phyloP scores from a whole-genome alignment of 257 asterid genomes.

The Coffea eugenioides region DNA sequence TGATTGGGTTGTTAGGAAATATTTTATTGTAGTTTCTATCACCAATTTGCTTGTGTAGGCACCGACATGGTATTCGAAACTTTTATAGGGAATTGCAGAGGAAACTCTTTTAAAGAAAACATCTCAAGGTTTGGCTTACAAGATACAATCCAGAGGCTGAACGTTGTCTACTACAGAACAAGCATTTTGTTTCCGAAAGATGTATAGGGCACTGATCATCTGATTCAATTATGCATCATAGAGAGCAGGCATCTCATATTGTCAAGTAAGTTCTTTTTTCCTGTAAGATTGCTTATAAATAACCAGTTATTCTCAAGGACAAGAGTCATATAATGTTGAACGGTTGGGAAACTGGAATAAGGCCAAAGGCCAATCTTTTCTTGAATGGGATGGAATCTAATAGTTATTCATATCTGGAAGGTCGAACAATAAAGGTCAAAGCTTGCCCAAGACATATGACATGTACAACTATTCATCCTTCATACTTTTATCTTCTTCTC shows the following conservation, averaged over 20 bases:
- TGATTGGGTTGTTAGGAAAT: background rate
- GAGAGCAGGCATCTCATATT: too few species aligned
- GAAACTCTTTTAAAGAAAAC: background rate
- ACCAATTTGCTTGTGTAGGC: background rate
- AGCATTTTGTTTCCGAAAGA: background rate
- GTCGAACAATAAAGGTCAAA: background rate
- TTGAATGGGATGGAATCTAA: background rate
- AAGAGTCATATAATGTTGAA: too few species aligned
- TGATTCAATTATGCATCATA: background rate
- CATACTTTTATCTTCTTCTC: background rate
- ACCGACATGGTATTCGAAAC: background rate
- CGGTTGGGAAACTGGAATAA: background rate
- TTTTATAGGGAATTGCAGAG: background rate
- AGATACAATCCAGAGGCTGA: background rate
- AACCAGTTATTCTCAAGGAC: background rate
- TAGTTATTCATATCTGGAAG: background rate
- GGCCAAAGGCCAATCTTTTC: background rate
- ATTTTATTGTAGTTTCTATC: too few species aligned
- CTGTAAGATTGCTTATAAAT: too few species aligned
- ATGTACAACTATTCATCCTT: too few species aligned
- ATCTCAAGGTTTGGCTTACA: background rate
- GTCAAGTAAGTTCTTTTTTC: too few species aligned
- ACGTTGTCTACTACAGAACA: background rate
- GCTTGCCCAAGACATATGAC: background rate
- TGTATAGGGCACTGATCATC: background rate